phyloP scores from a whole-genome alignment of 2,329 filamentous ascomycete genomes.

The Sporothrix luriei region DNA sequence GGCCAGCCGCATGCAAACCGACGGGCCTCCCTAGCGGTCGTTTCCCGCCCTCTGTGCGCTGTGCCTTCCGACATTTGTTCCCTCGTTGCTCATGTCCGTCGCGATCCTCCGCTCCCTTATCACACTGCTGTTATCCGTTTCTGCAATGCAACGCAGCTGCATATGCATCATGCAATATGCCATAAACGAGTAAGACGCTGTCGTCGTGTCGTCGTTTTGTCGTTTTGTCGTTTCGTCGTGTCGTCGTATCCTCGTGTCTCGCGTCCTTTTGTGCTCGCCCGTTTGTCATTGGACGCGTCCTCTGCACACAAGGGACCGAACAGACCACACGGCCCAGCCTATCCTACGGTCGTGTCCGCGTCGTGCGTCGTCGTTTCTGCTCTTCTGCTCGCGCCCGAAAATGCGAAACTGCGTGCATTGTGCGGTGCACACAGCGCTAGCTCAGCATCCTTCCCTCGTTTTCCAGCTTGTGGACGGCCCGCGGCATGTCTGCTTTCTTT shows the following conservation, averaged over 20 bases:
- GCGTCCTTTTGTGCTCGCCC: background rate
- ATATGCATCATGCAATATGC: slow-evolving; percentile 28
- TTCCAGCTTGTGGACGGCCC: background rate
- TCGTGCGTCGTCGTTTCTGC: slow-evolving; percentile 7
- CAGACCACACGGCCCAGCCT: background rate
- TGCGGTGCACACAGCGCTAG: slow-evolving; percentile 2
- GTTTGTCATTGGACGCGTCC: slow-evolving; percentile 14
- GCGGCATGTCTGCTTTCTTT: background rate
- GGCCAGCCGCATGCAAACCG: slow-evolving; percentile 22
- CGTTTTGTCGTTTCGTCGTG: too few relatives aligned
- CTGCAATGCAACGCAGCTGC: slow-evolving; percentile 21
- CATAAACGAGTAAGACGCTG: slow-evolving; percentile 15
- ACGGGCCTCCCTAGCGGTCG: background rate
- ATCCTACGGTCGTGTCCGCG: background rate
- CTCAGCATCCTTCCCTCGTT: background rate
- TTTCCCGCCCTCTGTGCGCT: background rate
- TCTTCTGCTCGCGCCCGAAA: background rate
- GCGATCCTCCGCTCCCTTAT: background rate
- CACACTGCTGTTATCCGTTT: background rate
- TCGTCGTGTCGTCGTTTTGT: background rate
- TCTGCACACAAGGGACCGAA: background rate
- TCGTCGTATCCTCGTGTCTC: slow-evolving; percentile 1
- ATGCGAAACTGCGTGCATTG: slow-evolving; percentile 6
- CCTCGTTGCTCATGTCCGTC: too few relatives aligned
- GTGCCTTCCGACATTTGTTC: too few relatives aligned